Conservation (phyloP, 2,329 filamentous ascomycete species). For the Claviceps sp. region DNA sequence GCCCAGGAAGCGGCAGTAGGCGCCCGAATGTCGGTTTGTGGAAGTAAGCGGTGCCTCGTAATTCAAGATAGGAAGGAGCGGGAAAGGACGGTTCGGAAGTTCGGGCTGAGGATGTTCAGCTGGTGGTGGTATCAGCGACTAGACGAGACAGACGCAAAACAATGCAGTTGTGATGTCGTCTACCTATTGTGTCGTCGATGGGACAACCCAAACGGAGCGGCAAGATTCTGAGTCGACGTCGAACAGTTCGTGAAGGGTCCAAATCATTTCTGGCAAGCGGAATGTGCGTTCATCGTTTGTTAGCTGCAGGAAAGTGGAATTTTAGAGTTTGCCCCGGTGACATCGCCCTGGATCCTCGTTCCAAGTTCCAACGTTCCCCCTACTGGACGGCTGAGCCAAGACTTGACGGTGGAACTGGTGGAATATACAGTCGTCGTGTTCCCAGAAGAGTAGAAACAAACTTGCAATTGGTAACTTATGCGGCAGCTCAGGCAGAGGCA, state of each 20-base stretch:
- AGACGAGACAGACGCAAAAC: not conserved
- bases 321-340: not conserved
- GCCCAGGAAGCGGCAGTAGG: not conserved
- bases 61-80: not conserved
- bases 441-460: too few species aligned
- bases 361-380: not conserved
- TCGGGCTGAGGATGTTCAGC: not conserved
- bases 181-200: not conserved
- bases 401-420: not conserved
- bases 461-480: not conserved
- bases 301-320: not conserved
- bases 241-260: not conserved
- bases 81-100: not conserved
- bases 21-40: not conserved
- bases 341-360: not conserved
- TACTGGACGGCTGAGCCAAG: not conserved
- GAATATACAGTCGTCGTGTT: too few species aligned
- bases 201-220: not conserved
- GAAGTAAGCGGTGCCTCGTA: not conserved
- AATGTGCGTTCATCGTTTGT: not conserved
- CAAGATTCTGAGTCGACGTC: not conserved
- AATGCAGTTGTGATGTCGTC: not conserved
- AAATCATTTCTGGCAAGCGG: not conserved
- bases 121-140: not conserved
- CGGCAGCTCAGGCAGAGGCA: not conserved